These are phyloP conservation scores for Inonotus obliquus DNA, from an alignment of 1,284 basidiomycete species.

Conservation along the genomic window DNA sequence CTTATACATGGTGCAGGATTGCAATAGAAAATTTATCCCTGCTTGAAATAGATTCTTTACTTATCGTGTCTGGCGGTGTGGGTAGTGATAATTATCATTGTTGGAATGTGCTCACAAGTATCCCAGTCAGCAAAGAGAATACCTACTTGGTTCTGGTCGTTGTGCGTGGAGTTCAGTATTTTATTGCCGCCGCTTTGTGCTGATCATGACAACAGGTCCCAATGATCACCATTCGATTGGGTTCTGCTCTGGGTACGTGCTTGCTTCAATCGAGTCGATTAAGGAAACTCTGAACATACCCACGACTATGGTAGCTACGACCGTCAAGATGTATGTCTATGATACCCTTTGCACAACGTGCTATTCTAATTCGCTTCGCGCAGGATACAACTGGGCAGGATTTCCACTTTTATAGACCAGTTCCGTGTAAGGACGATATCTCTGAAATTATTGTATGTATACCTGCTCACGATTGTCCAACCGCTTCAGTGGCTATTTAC, in stretches of 20 bases:
- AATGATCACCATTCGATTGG: constrained; percentile 12
- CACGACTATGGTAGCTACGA: constrained; percentile 2
- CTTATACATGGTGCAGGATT: neutral
- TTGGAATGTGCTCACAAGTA: neutral
- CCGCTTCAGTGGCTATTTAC: constrained; percentile 16
- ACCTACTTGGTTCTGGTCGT: constrained; percentile 1
- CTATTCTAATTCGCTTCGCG: neutral
- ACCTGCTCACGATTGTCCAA: neutral
- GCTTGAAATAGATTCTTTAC: constrained; percentile 10
- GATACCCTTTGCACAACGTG: neutral
- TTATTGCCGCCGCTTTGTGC: neutral
- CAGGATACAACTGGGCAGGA: constrained; percentile 14
- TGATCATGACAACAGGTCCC: neutral
- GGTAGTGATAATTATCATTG: neutral
- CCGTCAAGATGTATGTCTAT: constrained; percentile 9
- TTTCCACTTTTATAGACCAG: constrained; percentile 9
- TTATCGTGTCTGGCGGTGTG: constrained; percentile 17
- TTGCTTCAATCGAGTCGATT: neutral
- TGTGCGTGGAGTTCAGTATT: neutral
- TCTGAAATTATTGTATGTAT: neutral
- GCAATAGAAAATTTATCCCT: neutral
- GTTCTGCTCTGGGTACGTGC: constrained; percentile 14
- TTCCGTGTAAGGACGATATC: constrained; percentile 12
- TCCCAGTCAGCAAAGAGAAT: constrained; percentile 16
- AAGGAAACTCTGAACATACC: neutral